phyloP scores from a whole-genome alignment of 257 asterid genomes.

The Lycium barbarum region DNA sequence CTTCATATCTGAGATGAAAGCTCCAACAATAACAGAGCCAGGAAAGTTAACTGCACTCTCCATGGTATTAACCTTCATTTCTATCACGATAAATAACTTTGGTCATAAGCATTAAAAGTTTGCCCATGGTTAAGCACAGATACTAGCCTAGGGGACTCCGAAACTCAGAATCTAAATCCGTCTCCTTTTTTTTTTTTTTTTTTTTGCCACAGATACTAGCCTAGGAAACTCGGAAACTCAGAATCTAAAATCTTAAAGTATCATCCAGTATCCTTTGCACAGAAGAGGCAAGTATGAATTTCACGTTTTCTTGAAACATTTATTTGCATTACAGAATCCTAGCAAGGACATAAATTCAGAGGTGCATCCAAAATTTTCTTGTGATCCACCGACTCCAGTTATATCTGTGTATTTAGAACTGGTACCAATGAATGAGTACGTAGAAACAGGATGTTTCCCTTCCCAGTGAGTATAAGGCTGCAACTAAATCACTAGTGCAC shows the following conservation, averaged over 20 bases:
- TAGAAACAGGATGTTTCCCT: constrained; percentile 35
- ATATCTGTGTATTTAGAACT: neutral
- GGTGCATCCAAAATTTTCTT: neutral
- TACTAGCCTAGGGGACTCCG: neutral
- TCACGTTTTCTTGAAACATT: neutral
- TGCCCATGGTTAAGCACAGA: neutral
- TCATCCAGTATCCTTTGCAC: no score
- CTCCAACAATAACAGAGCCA: neutral
- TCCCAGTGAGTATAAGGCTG: constrained; percentile 48
- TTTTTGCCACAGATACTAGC: no score
- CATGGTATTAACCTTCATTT: neutral
- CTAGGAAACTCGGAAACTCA: no score
- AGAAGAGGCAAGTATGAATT: no score
- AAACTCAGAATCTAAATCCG: neutral
- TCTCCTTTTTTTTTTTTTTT: no score
- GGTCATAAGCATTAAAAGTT: neutral
- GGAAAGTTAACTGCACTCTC: neutral
- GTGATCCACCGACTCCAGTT: neutral
- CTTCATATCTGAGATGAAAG: neutral
- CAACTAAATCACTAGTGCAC: no score
- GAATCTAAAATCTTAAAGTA: neutral
- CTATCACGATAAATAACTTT: neutral
- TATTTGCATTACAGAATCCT: neutral
- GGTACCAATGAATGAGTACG: neutral
- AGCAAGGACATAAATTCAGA: neutral